phyloP scores from a whole-genome alignment of 108 stramenopile genomes.

The Fragilaria crotonensis region DNA sequence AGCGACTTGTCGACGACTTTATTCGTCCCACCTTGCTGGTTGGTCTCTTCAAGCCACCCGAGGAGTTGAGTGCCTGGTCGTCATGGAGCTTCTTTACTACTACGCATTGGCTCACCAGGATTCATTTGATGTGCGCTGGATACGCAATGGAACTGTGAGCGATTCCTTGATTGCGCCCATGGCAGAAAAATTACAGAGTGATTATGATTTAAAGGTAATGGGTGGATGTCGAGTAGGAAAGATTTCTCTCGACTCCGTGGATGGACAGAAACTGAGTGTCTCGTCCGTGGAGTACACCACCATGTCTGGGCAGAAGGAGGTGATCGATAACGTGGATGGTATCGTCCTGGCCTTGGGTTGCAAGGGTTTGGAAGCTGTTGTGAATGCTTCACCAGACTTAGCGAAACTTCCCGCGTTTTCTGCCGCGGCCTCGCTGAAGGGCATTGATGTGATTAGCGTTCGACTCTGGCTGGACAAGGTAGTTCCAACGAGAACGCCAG shows the following conservation, averaged over 20 bases:
- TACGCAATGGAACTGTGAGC: conserved; percentile 80
- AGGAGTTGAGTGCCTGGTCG: conserved; percentile 88
- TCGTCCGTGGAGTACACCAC: conserved; percentile 31
- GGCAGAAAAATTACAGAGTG: conserved; percentile 46
- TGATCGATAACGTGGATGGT: conserved; percentile 62
- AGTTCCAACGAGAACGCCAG: conserved; percentile 77
- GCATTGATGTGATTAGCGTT: conserved; percentile 81
- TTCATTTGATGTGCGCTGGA: conserved; percentile 91
- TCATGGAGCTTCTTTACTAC: conserved; percentile 91
- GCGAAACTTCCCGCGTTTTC: conserved; percentile 56
- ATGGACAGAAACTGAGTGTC: conserved; percentile 4
- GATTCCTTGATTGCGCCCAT: conserved; percentile 78
- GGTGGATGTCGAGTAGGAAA: conserved; percentile 72
- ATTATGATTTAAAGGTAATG: conserved; percentile 53
- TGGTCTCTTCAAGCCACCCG: conserved; percentile 83
- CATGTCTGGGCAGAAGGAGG: conserved; percentile 22
- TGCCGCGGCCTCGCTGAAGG: conserved; percentile 64
- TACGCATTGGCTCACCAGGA: conserved; percentile 94
- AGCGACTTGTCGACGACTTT: conserved; percentile 80
- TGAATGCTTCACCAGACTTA: conserved; percentile 62
- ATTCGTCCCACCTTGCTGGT: conserved; percentile 77
- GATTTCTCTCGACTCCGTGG: conserved; percentile 25
- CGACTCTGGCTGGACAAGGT: conserved; percentile 79
- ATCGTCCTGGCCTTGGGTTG: conserved; percentile 70
- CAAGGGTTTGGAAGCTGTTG: conserved; percentile 84